These are phyloP conservation scores for Mycena venus DNA, from an alignment of 768 basidiomycete genomes.

Conservation along the genomic window DNA sequence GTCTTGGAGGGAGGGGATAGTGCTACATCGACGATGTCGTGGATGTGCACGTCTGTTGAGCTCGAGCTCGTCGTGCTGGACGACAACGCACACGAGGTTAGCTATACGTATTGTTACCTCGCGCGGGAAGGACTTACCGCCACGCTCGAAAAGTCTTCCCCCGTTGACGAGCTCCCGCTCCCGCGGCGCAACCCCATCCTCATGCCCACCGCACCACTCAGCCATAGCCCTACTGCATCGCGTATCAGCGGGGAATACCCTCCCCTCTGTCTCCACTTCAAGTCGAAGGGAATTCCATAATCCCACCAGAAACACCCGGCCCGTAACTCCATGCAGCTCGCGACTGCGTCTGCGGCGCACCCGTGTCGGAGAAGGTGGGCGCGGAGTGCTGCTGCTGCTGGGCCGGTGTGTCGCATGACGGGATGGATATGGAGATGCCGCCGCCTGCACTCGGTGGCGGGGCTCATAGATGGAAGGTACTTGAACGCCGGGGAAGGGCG, in stretches of 20 bases:
- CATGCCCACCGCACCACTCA: too few relatives aligned
- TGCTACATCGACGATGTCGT: conserved; percentile 74
- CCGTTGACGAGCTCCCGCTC: conserved; percentile 63
- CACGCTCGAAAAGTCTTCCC: conserved; percentile 83
- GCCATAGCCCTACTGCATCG: conserved; percentile 29
- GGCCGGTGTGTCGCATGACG: conserved; percentile 20
- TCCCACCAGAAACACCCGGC: conserved; percentile 59
- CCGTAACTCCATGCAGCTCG: conserved; percentile 79
- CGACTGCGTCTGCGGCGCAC: conserved; percentile 39
- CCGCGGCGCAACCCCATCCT: conserved; percentile 63
- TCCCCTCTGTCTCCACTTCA: too few relatives aligned
- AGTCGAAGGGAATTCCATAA: conserved; percentile 29
- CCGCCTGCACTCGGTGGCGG: too few relatives aligned
- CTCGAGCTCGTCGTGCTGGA: conserved; percentile 86
- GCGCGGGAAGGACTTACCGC: conserved; percentile 66
- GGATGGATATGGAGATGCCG: conserved; percentile 39
- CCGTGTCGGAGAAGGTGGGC: conserved; percentile 41
- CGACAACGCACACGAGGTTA: conserved; percentile 59
- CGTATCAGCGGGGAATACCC: conserved; percentile 4
- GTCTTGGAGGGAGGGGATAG: conserved; percentile 84
- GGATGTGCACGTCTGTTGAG: conserved; percentile 82
- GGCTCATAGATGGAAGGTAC: conserved; percentile 81
- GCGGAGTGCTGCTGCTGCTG: conserved; percentile 58
- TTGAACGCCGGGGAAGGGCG: conserved; percentile 82
- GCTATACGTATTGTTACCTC: background rate